Conservation (phyloP, 257 asterid species). For the Capsicum chinense region DNA sequence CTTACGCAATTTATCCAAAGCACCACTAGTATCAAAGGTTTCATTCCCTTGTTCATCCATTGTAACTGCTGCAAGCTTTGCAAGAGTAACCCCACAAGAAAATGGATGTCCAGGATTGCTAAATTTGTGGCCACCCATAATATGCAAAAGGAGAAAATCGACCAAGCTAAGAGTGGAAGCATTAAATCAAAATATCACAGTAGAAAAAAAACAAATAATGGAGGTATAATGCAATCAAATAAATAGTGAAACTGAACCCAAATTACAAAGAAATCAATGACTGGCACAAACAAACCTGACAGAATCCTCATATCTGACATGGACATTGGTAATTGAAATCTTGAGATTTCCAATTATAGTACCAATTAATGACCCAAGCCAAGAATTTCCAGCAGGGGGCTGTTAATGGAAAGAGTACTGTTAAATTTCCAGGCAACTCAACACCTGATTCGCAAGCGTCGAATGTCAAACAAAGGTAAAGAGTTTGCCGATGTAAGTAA, state of each 20-base stretch:
- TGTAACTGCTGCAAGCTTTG: conserved; percentile 98
- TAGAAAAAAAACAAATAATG: background rate
- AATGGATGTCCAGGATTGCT: conserved; percentile 97
- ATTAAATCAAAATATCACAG: background rate
- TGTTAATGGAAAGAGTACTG: conserved; percentile 47
- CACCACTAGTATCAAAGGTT: conserved; percentile 98
- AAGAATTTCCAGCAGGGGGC: conserved; percentile 90
- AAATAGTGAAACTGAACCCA: conserved; percentile 18
- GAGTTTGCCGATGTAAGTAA: background rate
- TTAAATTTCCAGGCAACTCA: conserved; percentile 34
- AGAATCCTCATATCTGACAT: conserved; percentile 91
- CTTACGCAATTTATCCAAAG: conserved; percentile 97
- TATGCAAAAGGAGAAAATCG: conserved; percentile 32
- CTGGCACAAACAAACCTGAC: conserved; percentile 63
- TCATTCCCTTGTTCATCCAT: conserved; percentile 99
- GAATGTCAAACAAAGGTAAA: conserved; percentile 21
- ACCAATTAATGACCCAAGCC: conserved; percentile 94
- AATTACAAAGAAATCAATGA: background rate
- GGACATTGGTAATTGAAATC: conserved; percentile 96
- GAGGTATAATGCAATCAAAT: background rate
- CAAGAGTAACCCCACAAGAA: conserved; percentile 92
- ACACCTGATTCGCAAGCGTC: conserved; percentile 1
- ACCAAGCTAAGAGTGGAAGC: conserved; percentile 17
- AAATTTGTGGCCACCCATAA: conserved; percentile 32
- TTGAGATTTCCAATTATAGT: conserved; percentile 96